Evolutionary conservation across 2,329 filamentous ascomycete species (phyloP), one percentile per base, ranked within the genome.

Genomic region (Ascochyta clinopodiicola): DNA sequence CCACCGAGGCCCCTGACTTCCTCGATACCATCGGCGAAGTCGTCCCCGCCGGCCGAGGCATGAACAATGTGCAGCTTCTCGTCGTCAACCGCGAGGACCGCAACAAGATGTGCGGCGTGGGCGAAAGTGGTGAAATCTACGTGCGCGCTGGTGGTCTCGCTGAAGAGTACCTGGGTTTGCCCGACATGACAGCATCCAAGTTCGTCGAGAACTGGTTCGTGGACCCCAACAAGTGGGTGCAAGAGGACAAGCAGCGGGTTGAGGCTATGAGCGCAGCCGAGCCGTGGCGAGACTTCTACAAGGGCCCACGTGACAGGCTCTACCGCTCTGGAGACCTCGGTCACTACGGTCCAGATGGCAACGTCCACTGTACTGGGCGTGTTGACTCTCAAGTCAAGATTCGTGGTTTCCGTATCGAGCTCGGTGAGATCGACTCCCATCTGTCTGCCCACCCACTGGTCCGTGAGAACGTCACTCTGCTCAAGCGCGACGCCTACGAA

Each of bases 331-430:
- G 94, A 24, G 94, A 98, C 73, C 79, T 99, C 3, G 94, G 94
- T 3, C 81, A 87, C 53, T 93, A 90, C 69, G 85, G 86, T 46
- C 80, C 83, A 2, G 82, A 86, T 39, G 91, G 90, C 32, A 87
- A 88, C 61, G 88, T 92, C 10, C 89, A 90, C 68, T 90, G 87
- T 69, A 88, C 89, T 9, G 94, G 94, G 21, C 84, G 95, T 55
- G 87, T 87, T 22, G 94, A 98, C 70, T 85, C 89, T 63, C 94
- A 98, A 73, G 91, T 97, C 79, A 99, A 98, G 81, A 94, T 98
- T 62, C 89, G 95, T 57, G 94, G 94, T 1, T 98, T 97, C 82
- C 85, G 94, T 58, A 96, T 99, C 64, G 95, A 99, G 78, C 86
- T 98, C 40, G 89, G 89, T 60, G 95, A 98, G 64, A 97, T 98